A percentile compares a stretch with the other conserved stretches of the same genome.
Evolutionary conservation across 1,284 basidiomycete genomes (phyloP).

Genomic region (Papiliotrema flavescens): DNA sequence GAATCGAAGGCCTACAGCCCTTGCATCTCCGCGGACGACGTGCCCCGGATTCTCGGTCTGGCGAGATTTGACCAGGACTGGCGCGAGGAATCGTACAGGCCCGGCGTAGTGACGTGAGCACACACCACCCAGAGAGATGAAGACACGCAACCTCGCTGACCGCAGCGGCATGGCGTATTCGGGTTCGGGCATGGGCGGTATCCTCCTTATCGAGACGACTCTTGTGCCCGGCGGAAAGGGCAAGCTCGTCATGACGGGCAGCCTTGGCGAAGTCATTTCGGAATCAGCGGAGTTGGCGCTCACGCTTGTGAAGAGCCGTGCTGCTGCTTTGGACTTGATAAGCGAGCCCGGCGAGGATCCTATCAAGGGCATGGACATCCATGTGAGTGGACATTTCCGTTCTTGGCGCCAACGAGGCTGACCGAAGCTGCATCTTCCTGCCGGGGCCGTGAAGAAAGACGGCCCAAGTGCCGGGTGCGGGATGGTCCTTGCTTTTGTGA

Average conservation of each 20-base stretch:
- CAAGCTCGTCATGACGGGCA: conserved; percentile 61
- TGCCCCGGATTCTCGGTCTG: conserved; percentile 81
- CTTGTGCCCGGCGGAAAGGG: conserved; percentile 39
- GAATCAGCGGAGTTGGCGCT: conserved; percentile 89
- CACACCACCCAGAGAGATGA: neutral
- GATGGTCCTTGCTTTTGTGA: conserved; percentile 81
- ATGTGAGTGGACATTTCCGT: conserved; percentile 55
- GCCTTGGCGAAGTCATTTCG: conserved; percentile 91
- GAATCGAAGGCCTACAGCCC: conserved; percentile 57
- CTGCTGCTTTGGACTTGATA: conserved; percentile 77
- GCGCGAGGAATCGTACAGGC: conserved; percentile 23
- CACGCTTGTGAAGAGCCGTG: conserved; percentile 68
- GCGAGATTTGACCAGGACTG: conserved; percentile 74
- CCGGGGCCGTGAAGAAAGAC: conserved; percentile 93
- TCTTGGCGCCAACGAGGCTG: neutral
- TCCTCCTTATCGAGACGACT: conserved; percentile 59
- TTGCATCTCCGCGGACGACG: conserved; percentile 63
- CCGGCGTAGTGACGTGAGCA: conserved; percentile 42
- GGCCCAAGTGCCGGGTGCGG: conserved; percentile 93
- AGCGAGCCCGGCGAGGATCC: conserved; percentile 25
- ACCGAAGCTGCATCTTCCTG: conserved; percentile 78
- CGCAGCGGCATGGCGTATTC: conserved; percentile 37
- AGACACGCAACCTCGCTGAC: no score
- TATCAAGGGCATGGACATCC: conserved; percentile 59
- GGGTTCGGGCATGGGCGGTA: conserved; percentile 73